Evolutionary conservation across 1,284 basidiomycete species (phyloP).

Genomic region (Flammula alnicola): DNA sequence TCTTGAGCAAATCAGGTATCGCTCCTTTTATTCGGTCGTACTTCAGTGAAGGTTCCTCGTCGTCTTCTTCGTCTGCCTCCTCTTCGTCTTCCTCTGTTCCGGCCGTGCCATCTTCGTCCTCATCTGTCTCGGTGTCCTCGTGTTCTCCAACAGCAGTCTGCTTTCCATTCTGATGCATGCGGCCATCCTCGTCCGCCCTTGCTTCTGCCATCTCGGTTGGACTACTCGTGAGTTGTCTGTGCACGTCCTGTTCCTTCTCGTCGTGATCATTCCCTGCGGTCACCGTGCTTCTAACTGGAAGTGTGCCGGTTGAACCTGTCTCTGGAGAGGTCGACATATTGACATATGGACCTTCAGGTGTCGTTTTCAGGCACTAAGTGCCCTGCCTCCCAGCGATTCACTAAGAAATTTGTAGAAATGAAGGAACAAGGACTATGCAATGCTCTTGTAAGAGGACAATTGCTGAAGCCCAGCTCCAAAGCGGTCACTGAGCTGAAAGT

Average conservation of each 20-base stretch:
- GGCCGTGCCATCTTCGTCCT: constrained; percentile 70
- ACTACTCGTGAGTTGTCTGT: neutral
- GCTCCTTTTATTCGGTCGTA: constrained; percentile 84
- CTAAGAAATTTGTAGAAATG: neutral
- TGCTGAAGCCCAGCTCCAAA: too few relatives aligned
- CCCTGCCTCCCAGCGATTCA: neutral
- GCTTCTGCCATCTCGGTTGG: neutral
- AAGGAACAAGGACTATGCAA: neutral
- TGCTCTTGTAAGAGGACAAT: too few relatives aligned
- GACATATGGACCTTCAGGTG: neutral
- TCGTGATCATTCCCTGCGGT: neutral
- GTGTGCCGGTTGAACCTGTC: constrained; percentile 4
- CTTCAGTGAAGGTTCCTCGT: constrained; percentile 88
- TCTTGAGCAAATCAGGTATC: constrained; percentile 81
- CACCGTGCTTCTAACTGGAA: constrained; percentile 1
- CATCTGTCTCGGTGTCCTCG: constrained; percentile 54
- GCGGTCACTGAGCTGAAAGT: too few relatives aligned
- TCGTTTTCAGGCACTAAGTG: neutral
- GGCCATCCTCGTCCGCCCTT: neutral
- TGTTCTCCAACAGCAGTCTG: constrained; percentile 32
- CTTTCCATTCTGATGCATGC: neutral
- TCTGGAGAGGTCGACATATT: constrained; percentile 5
- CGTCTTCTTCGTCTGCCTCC: constrained; percentile 66
- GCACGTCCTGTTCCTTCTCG: neutral
- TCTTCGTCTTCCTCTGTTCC: constrained; percentile 59